phyloP scores from a whole-genome alignment of 495 filamentous ascomycete species.

The Penicillium coprophilum region DNA sequence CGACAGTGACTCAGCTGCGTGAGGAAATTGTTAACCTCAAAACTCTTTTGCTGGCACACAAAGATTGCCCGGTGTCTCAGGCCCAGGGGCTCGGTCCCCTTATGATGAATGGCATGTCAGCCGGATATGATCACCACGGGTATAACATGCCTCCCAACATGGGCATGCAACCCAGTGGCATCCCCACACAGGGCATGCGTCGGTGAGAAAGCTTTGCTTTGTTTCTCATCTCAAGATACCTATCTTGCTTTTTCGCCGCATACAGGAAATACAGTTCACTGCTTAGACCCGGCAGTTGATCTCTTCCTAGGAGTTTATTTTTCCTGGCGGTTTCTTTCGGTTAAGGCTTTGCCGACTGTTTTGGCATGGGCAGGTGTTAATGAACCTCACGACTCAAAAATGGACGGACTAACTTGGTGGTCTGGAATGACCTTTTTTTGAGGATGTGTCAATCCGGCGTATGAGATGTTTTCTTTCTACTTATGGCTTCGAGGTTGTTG shows the following conservation, averaged over 20 bases:
- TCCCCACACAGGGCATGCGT: slow-evolving; percentile 44
- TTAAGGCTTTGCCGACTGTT: slow-evolving; percentile 25
- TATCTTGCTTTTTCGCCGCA: slow-evolving; percentile 9
- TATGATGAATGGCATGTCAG: slow-evolving; percentile 59
- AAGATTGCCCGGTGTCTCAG: slow-evolving; percentile 92
- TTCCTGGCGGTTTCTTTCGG: slow-evolving; percentile 20
- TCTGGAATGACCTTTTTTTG: slow-evolving; percentile 31
- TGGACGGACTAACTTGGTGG: slow-evolving; percentile 35
- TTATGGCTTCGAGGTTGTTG: slow-evolving; percentile 28
- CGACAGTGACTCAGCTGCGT: slow-evolving; percentile 76
- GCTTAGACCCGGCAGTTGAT: slow-evolving; percentile 25
- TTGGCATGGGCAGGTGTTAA: slow-evolving; percentile 49
- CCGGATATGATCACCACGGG: slow-evolving; percentile 40
- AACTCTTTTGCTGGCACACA: slow-evolving; percentile 88
- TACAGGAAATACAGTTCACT: slow-evolving; percentile 14
- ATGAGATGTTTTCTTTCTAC: slow-evolving; percentile 21
- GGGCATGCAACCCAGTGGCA: slow-evolving; percentile 44
- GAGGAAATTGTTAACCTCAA: slow-evolving; percentile 97
- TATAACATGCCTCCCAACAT: slow-evolving; percentile 40
- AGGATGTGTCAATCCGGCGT: slow-evolving; percentile 38
- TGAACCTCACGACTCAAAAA: slow-evolving; percentile 46
- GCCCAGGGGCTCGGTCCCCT: slow-evolving; percentile 74
- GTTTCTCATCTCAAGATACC: slow-evolving; percentile 10
- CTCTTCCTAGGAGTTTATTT: slow-evolving; percentile 20
- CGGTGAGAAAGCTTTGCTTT: slow-evolving; percentile 18